phyloP scores from a whole-genome alignment of 1,284 basidiomycete species.

The Singerocomus rubriflavus region DNA sequence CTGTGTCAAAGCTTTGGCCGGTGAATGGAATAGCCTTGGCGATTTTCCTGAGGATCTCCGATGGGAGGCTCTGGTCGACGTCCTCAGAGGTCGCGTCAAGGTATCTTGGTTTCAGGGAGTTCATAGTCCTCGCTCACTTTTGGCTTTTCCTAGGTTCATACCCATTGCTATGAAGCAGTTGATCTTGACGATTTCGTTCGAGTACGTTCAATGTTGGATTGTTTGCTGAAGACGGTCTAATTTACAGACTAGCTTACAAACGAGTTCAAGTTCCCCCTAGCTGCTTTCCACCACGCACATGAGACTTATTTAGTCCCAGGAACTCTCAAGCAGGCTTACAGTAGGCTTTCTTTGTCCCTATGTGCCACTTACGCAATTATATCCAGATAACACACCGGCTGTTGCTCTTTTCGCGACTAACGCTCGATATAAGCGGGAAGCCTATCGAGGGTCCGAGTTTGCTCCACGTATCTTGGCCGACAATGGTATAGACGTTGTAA shows the following conservation, averaged over 20 bases:
- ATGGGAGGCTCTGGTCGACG: conserved; percentile 86
- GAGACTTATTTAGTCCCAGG: conserved; percentile 78
- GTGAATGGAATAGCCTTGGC: conserved; percentile 58
- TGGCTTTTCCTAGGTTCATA: conserved; percentile 55
- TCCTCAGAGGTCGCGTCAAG: conserved; percentile 77
- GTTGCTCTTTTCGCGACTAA: conserved; percentile 73
- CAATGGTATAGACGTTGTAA: conserved; percentile 69
- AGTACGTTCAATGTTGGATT: conserved; percentile 39
- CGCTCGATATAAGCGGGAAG: conserved; percentile 78
- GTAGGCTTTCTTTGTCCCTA: conserved; percentile 30
- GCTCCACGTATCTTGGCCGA: conserved; percentile 79
- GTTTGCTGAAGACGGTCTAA: conserved; percentile 7
- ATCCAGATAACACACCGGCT: conserved; percentile 54
- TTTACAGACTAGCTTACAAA: conserved; percentile 57
- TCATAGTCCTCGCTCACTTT: neutral
- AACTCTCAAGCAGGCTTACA: conserved; percentile 69
- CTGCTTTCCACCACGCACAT: conserved; percentile 81
- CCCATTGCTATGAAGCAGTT: conserved; percentile 77
- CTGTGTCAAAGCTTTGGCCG: conserved; percentile 55
- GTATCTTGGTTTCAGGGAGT: conserved; percentile 28
- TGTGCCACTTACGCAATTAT: neutral
- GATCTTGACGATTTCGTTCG: conserved; percentile 78
- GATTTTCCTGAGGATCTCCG: conserved; percentile 77
- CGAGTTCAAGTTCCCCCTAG: conserved; percentile 75
- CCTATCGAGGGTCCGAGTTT: conserved; percentile 83